These are phyloP conservation scores for Pseudogymnoascus pannorum DNA, from an alignment of 2,329 filamentous ascomycete genomes.

Conservation along the genomic window DNA sequence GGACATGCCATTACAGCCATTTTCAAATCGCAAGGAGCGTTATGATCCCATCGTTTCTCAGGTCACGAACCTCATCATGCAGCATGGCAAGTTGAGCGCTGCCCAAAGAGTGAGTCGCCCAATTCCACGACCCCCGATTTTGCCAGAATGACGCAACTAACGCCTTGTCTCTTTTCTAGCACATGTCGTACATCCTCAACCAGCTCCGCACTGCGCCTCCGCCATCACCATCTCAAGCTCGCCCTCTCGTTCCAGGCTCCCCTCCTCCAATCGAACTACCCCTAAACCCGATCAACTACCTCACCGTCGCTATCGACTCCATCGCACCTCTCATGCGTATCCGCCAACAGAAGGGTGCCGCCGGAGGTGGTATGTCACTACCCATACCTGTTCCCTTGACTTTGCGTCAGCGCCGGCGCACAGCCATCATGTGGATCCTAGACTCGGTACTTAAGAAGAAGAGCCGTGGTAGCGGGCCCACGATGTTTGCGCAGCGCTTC, in stretches of 20 bases:
- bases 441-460: constrained; percentile 73
- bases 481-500: constrained; percentile 67
- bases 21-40: constrained; percentile 62
- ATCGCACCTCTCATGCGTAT: constrained; percentile 84
- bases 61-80: constrained; percentile 86
- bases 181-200: constrained; percentile 78
- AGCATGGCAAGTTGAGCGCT: constrained; percentile 77
- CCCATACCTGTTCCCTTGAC: constrained; percentile 74
- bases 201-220: constrained; percentile 76
- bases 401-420: constrained; percentile 66
- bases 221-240: constrained; percentile 64
- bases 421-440: constrained; percentile 83
- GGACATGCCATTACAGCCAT: constrained; percentile 54
- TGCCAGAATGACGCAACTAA: constrained; percentile 7
- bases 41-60: constrained; percentile 83
- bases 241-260: constrained; percentile 66
- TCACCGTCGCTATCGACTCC: constrained; percentile 85
- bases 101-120: constrained; percentile 67
- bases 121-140: neutral
- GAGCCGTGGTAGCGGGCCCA: constrained; percentile 62
- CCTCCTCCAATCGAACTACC: constrained; percentile 75
- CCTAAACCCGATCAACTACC: constrained; percentile 81
- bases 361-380: constrained; percentile 77
- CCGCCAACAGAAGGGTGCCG: constrained; percentile 64
- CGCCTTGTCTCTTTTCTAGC: constrained; percentile 39